These are phyloP conservation scores for Coemansia sp. DNA, from an alignment of 192 early-diverging fungal species.

Conservation along the genomic window DNA sequence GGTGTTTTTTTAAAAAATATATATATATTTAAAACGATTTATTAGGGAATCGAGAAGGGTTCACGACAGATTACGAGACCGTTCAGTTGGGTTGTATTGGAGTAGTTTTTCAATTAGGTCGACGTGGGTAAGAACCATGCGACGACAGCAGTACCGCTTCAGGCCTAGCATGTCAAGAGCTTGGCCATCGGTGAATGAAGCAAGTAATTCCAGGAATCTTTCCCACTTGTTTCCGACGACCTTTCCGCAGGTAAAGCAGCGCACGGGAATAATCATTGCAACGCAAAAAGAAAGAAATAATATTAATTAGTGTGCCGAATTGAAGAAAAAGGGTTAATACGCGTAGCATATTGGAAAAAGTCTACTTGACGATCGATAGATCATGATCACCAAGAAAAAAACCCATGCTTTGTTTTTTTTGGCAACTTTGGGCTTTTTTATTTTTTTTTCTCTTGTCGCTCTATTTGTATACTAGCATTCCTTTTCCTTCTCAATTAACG, in stretches of 20 bases:
- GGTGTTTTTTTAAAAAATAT: not conserved
- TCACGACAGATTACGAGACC: not conserved
- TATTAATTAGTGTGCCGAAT: not conserved
- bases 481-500: not conserved
- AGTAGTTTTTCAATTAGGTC: conserved; percentile 98
- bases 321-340: conserved; percentile 2
- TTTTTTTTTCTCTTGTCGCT: no score
- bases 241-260: conserved; percentile 98
- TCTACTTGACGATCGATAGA: not conserved
- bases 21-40: not conserved
- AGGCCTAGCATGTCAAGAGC: conserved; percentile 72
- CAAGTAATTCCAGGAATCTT: conserved; percentile 77
- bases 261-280: conserved; percentile 97
- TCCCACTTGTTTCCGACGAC: conserved; percentile 99
- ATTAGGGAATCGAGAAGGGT: not conserved
- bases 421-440: not conserved
- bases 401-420: not conserved
- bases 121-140: conserved; percentile 98
- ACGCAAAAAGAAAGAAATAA: not conserved
- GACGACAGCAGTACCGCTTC: conserved; percentile 94
- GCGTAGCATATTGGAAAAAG: no score
- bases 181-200: conserved; percentile 61
- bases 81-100: conserved; percentile 71
- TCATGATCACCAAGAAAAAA: not conserved
- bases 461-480: not conserved